A percentile compares a stretch with the other conserved stretches of the same genome.
Evolutionary conservation across 2,329 filamentous ascomycete genomes (phyloP).

Genomic region (Clarireedia monteithiana): DNA sequence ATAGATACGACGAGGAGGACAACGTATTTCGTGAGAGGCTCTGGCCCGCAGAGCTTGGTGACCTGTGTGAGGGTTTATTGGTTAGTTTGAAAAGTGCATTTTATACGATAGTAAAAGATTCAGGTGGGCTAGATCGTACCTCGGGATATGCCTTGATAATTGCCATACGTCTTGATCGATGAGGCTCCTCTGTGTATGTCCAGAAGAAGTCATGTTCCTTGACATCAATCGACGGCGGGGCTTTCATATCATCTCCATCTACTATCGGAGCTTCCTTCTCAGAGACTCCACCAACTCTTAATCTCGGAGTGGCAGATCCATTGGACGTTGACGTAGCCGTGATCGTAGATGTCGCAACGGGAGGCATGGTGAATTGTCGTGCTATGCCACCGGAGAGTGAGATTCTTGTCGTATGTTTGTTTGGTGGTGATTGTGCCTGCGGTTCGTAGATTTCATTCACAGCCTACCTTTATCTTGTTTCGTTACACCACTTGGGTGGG

Average conservation of each 20-base stretch:
- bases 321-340: background rate
- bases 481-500: background rate
- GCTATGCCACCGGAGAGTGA: background rate
- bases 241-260: background rate
- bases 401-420: background rate
- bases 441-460: background rate
- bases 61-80: constrained; percentile 46
- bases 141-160: constrained; percentile 99
- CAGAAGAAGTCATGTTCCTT: constrained; percentile 66
- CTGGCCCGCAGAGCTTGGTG: constrained; percentile 92
- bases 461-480: background rate
- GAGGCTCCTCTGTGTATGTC: constrained; percentile 98
- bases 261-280: background rate
- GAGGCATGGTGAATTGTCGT: constrained; percentile 2
- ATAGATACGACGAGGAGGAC: constrained; percentile 76
- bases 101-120: background rate
- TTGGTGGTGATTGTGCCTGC: background rate
- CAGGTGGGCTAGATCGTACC: constrained; percentile 40
- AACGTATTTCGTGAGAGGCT: constrained; percentile 91
- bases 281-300: background rate
- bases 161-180: constrained; percentile 79
- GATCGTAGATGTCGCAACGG: constrained; percentile 3
- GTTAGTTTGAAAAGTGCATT: background rate
- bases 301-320: background rate
- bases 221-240: constrained; percentile 16